Evolutionary conservation across 2,329 filamentous ascomycete genomes (phyloP), one percentile per base, ranked within the genome.

Genomic region (Akanthomyces dipterigenus): DNA sequence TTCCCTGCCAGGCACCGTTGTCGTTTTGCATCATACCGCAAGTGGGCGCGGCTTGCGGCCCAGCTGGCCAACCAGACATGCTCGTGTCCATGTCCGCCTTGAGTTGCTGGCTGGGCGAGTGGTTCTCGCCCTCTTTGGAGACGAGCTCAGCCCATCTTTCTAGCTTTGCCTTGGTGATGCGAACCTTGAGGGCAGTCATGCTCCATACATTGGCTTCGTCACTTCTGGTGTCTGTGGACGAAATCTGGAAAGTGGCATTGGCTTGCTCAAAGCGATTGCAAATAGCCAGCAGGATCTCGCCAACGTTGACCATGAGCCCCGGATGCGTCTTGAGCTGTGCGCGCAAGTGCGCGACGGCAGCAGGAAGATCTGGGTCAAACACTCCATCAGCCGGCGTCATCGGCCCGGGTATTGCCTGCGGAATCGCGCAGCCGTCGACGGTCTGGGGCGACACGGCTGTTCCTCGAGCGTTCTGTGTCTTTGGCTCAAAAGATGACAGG

Each of bases 201-300:
- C 77, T 78, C 80, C 80, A 82, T 0, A 81, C 66, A 51, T 79
- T 80, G 56, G 77, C 76, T 12, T 79, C 75, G 58, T 72, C 72
- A 0, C 66, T 67, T n/a, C 69, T 74, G 0, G 68, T 63, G 7
- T 76, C 72, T 0, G 69, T 65, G 2, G 72, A 69, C 0, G 67
- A 65, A 2, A 69, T 67, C 2, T 73, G 71, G 14, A 79, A 70
- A 0, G 72, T 68, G 1, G 70, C 70, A 55, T 76, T 77, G 20
- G 75, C 76, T 45, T 78, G 71, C 34, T 82, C 78, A 20, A 81
- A 78, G 1, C 75, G 74, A 0, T 70, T 67, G 14, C 72, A 75
- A 7, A 82, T 70, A 0, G 70, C 71, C 1, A 75, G 70, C 0
- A 82, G 66, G 20, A 81, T 78, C 0, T 70, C 74, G 0, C 73